A percentile compares a stretch with the other conserved stretches of the same genome.
Conservation (phyloP, 2,329 filamentous ascomycete genomes). For the Arachnomyces sp. region DNA sequence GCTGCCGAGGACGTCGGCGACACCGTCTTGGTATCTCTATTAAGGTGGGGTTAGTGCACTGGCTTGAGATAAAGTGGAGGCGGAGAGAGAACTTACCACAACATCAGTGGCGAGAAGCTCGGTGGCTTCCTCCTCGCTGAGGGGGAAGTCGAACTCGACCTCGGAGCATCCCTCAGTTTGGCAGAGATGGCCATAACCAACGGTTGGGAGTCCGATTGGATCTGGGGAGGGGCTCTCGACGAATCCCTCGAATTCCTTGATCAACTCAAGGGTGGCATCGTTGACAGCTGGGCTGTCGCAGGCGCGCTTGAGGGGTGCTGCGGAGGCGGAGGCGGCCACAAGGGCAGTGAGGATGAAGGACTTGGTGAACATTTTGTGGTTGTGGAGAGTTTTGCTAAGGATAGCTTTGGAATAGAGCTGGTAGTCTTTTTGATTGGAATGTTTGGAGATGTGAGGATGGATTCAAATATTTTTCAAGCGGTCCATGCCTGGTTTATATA, state of each 20-base stretch:
- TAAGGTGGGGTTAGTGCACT: conserved; percentile 23
- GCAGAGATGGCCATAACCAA: conserved; percentile 47
- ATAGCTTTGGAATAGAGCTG: no score
- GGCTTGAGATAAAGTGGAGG: not conserved
- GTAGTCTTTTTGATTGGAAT: no score
- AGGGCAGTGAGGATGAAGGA: no score
- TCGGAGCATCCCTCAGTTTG: conserved; percentile 35
- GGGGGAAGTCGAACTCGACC: conserved; percentile 39
- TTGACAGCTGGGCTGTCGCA: conserved; percentile 22
- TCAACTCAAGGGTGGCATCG: conserved; percentile 26
- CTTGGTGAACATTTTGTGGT: no score
- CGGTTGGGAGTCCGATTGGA: conserved; percentile 40
- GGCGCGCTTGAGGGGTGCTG: not conserved
- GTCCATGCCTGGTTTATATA: no score
- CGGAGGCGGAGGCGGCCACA: no score
- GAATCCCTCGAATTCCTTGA: conserved; percentile 33
- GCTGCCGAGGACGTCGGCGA: conserved; percentile 28
- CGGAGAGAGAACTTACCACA: conserved; percentile 15
- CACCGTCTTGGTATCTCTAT: conserved; percentile 30
- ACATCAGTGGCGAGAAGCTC: conserved; percentile 36
- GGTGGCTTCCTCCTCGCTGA: conserved; percentile 34
- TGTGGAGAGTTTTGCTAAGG: no score
- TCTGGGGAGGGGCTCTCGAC: conserved; percentile 27
- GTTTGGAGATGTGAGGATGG: no score
- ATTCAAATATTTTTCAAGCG: no score